Conservation (phyloP, 495 filamentous ascomycete genomes). For the Penicillium cataractarum region DNA sequence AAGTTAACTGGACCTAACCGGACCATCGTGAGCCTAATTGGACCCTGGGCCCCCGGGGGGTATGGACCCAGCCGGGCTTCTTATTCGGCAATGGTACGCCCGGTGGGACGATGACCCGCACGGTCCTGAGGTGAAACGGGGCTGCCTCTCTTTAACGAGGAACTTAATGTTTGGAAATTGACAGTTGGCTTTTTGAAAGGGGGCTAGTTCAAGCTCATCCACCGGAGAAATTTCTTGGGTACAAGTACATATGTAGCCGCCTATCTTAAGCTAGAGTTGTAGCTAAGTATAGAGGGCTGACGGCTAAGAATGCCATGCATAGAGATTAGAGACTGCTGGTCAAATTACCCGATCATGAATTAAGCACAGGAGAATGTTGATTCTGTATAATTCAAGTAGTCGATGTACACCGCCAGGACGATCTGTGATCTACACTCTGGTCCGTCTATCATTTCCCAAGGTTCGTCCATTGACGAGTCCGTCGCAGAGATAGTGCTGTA, state of each 20-base stretch:
- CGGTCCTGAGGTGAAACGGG: slow-evolving; percentile 11
- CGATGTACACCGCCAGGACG: slow-evolving; percentile 12
- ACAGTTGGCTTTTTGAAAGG: background rate
- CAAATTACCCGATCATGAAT: too few species aligned
- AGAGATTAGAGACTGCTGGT: too few species aligned
- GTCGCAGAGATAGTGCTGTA: background rate
- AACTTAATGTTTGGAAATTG: background rate
- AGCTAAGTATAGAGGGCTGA: too few species aligned
- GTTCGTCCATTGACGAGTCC: background rate
- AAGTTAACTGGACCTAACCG: background rate
- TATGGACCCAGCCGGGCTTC: slow-evolving; percentile 4
- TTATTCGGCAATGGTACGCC: background rate
- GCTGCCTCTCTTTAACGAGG: background rate
- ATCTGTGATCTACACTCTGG: slow-evolving; percentile 7
- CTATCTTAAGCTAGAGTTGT: background rate
- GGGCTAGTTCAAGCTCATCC: background rate
- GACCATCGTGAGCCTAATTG: background rate
- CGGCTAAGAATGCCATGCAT: background rate
- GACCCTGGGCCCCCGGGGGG: slow-evolving; percentile 7
- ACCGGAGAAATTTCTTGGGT: background rate
- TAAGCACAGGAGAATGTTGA: too few species aligned
- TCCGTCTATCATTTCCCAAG: background rate
- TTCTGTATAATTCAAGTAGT: too few species aligned
- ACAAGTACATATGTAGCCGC: too few species aligned
- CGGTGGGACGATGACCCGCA: slow-evolving; percentile 5